These are phyloP conservation scores for Penicillium sp. DNA, from an alignment of 2,329 filamentous ascomycete species.

Conservation along the genomic window DNA sequence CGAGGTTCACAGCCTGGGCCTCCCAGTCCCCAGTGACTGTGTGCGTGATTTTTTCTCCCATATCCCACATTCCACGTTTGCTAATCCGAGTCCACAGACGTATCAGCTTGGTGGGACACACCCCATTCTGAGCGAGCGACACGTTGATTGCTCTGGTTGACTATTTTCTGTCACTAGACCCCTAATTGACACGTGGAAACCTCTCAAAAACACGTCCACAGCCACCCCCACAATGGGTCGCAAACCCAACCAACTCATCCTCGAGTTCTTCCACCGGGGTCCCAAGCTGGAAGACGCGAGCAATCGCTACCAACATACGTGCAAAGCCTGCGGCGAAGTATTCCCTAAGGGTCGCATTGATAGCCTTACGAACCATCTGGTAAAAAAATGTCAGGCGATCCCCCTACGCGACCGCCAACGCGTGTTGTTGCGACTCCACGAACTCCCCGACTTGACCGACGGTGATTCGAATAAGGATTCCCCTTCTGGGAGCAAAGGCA, in stretches of 20 bases:
- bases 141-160: neutral
- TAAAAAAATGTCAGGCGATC: conserved; percentile 82
- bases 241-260: conserved; percentile 79
- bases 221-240: conserved; percentile 64
- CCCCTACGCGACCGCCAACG: conserved; percentile 72
- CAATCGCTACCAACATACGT: conserved; percentile 89
- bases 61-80: neutral
- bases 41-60: conserved; percentile 4
- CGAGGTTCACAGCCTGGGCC: conserved; percentile 1
- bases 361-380: conserved; percentile 74
- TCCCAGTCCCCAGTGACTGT: conserved; percentile 8
- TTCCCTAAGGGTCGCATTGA: conserved; percentile 90
- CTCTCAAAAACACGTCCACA: neutral
- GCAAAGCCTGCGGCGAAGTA: conserved; percentile 82
- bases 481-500: conserved; percentile 36
- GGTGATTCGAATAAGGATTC: conserved; percentile 42
- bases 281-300: conserved; percentile 84
- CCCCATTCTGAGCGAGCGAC: neutral
- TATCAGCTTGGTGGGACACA: conserved; percentile 2
- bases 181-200: conserved; percentile 4
- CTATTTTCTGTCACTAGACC: neutral
- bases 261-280: conserved; percentile 84
- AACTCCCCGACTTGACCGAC: conserved; percentile 59
- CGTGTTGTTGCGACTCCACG: conserved; percentile 70
- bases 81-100: conserved; percentile 3